phyloP scores from a whole-genome alignment of 2,329 filamentous ascomycete genomes.

The Colletotrichum spinosum region DNA sequence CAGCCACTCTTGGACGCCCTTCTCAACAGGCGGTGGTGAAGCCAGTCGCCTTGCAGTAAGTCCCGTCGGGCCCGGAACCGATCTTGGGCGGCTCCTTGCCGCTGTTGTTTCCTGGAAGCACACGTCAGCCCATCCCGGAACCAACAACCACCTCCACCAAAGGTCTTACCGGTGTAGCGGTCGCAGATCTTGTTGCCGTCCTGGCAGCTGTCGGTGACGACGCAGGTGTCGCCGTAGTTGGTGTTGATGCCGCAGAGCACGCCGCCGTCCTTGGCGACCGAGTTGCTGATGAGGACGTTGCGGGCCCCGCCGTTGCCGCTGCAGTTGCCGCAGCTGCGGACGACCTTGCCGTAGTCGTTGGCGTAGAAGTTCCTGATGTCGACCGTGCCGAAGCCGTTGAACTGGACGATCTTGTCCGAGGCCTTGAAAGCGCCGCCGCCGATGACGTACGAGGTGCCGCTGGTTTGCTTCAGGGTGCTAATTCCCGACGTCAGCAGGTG shows the following conservation, averaged over 20 bases:
- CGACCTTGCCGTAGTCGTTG: constrained; percentile 62
- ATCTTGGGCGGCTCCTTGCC: constrained; percentile 52
- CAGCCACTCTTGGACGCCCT: not conserved
- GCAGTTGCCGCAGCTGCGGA: constrained; percentile 64
- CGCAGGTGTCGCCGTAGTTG: constrained; percentile 62
- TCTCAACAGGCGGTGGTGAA: constrained; percentile 36
- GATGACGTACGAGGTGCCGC: constrained; percentile 54
- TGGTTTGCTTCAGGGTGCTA: constrained; percentile 50
- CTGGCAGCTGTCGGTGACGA: constrained; percentile 54
- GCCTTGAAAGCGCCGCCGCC: constrained; percentile 57
- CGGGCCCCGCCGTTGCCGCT: constrained; percentile 52
- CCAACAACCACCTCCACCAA: too few relatives aligned
- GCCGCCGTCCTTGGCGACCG: constrained; percentile 54
- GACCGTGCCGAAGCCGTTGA: constrained; percentile 55
- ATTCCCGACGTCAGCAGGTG: not conserved
- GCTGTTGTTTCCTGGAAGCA: constrained; percentile 43
- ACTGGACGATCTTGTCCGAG: constrained; percentile 55
- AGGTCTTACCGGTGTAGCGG: constrained; percentile 44
- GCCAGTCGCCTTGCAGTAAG: constrained; percentile 43
- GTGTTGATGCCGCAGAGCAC: constrained; percentile 61
- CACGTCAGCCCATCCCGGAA: too few relatives aligned
- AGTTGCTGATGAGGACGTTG: constrained; percentile 56
- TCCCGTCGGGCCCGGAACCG: constrained; percentile 50
- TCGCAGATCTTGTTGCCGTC: constrained; percentile 46
- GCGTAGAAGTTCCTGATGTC: constrained; percentile 55